Base-by-base conservation (phyloP, 2,329 filamentous ascomycete genomes). In the Paraconiothyrium sp. region DNA sequence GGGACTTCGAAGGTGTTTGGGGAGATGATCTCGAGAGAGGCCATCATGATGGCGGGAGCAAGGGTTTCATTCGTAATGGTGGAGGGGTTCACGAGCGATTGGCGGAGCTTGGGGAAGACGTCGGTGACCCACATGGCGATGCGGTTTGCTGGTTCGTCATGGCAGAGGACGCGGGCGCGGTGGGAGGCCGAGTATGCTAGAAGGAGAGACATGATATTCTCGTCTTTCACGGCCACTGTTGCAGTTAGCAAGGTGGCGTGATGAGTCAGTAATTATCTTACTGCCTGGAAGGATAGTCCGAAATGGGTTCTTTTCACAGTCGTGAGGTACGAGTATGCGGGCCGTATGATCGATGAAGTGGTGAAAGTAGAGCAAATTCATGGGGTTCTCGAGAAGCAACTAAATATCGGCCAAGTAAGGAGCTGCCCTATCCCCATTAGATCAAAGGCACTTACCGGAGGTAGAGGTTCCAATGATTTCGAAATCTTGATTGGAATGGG, bases 121-220 rank as follows among this genome's bases (percentile, higher is more conserved):
- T 92, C 88, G 71, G 90, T 85, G 30, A 95, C 91, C 90, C 91
- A 95, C 43, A 88, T 83, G 2, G 92, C 92, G 66, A 96, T 95
- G 24, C 92, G 88, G 72, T 90, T 90, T 7, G 85, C 86, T 6
- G 92, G 92, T 73, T 94, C 92, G 0, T 86, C 85, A 64, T 94
- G 90, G 35, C 86, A 85, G 22, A 95, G 82, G 35, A 94, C 85
- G 48, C 90, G 87, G 10, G 92, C 91, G 59, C 92, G 87, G 75
- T 96, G 92, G 32, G 89, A 92, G n/a, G 92, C 92, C 68, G 91
- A 93, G 76, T 93, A 96, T 22, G 92, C 90, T 27, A 96, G 84
- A 51, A 95, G 82, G 35, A 96, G 82, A 66, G 92, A 91, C 56
- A 96, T 83, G 0, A 96, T 84, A 70, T 93, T 90, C 55, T 88